Base-by-base conservation (phyloP, 768 basidiomycete genomes). In the Suillus decipiens region DNA sequence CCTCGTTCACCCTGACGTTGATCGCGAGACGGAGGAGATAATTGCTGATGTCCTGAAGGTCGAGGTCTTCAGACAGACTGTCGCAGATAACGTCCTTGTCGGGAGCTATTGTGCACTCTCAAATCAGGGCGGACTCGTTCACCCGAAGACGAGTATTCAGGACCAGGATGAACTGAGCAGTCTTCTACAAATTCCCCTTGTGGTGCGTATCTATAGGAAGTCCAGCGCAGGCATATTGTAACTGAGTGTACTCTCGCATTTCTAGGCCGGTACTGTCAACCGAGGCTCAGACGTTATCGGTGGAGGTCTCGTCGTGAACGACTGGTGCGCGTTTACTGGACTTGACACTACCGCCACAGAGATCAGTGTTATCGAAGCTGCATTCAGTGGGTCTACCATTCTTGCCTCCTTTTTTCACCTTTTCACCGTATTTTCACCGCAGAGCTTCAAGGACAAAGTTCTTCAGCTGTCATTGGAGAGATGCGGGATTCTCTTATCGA, bases 291-390 rank as follows among this genome's bases (percentile, higher is more conserved):
- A 99, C 71, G 95, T 99, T 42, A 89, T 99, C 67, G 97, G 97
- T 36, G 97, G 96, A 10, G 97, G 97, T 36, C 83, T 99, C 39
- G 95, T 99, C 61, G 97, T 99, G 62, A 99, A 99, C 71, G 97
- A 99, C 75, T 99, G 97, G 97, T 94, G 93, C 79, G 97, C 97
- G 11, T 99, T 99, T 78, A 95, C 95, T n/a, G 97, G 97, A 41
- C 83, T 97, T 34, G 97, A 99, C 73, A 99, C 97, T 64, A 99
- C 97, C n/a, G 97, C 97, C 45, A 99, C 96, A 60, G 97, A 99
- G 77, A 94, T 99, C 75, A 93, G 90, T 70, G 96, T 99, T 43
- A 97, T 99, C 70, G 97, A 99, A 75, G 95, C 96, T 33, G 84
- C 95, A 58, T 99, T 99, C 83, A 95, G 95, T 96, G 71, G 70